A percentile compares a stretch with the other conserved stretches of the same genome.
Conservation (phyloP, 1,284 basidiomycete species). For the Sutorius eximius region DNA sequence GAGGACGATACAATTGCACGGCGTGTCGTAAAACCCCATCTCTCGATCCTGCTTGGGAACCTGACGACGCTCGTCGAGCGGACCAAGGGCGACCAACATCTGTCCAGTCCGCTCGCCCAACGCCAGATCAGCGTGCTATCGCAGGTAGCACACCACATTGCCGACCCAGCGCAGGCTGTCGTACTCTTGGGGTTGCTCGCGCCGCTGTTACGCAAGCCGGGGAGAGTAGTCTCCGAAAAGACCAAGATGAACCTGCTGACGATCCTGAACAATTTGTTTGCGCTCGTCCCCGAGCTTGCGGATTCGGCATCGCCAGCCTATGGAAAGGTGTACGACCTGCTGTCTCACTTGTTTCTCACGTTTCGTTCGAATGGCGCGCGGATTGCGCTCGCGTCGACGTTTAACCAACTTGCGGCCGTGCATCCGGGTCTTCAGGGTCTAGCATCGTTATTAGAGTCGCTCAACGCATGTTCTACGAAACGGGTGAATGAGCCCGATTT, state of each 20-base stretch:
- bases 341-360: conserved; percentile 77
- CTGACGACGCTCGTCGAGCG: conserved; percentile 72
- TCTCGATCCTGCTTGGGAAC: conserved; percentile 74
- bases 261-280: conserved; percentile 74
- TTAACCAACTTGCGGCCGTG: conserved; percentile 57
- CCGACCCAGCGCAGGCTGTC: conserved; percentile 71
- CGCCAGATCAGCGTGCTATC: conserved; percentile 85
- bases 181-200: conserved; percentile 75
- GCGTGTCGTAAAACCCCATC: conserved; percentile 72
- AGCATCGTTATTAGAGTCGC: conserved; percentile 58
- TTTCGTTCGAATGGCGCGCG: conserved; percentile 73
- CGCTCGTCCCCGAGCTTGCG: conserved; percentile 68
- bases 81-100: conserved; percentile 53
- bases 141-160: conserved; percentile 74
- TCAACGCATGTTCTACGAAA: conserved; percentile 86
- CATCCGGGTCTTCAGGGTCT: conserved; percentile 51
- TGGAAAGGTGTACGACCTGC: conserved; percentile 59
- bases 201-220: conserved; percentile 80
- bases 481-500: conserved; percentile 94
- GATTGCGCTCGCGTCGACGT: conserved; percentile 63
- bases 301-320: conserved; percentile 53
- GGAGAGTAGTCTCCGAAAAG: conserved; percentile 79
- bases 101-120: conserved; percentile 76
- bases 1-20: conserved; percentile 52
- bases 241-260: conserved; percentile 84